Base-by-base conservation (phyloP, 148 eudicot species). In the Nepenthes mirabilis region DNA sequence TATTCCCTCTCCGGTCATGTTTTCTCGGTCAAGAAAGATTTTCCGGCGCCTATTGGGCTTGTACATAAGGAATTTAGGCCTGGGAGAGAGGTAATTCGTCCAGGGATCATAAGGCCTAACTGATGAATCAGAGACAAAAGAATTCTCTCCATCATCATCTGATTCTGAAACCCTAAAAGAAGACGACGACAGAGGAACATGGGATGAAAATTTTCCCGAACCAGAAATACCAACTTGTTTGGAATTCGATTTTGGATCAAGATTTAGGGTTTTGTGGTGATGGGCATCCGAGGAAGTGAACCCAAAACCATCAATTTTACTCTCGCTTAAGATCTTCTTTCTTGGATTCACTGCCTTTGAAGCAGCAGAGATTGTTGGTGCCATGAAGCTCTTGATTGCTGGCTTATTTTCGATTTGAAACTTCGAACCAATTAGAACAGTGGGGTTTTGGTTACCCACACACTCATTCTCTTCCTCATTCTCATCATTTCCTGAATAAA, bases 21-120 rank as follows among this genome's bases (percentile, higher is more conserved):
- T 57, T 57, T 65, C 70, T 47, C 36, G 45, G 9, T 14, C 23
- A 35, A 37, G 14, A 54, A 75, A 43, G 47, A 76, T 62, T 65
- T 61, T 69, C 2, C 68, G 55, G 23, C 69, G 61, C 73, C 78
- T 65, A 34, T 79, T 64, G 1, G 91, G 91, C 33, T 81, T 67
- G 67, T 75, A 87, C 40, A 80, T 69, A 45, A 84, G 79, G 55
- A 65, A 87, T 50, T 65, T 76, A 43, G 95, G 95, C 69, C 95
- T 73, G 35, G 91, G 88, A 34, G 90, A 82, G 37, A 82, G 85
- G 66, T 72, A 80, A 70, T 84, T 84, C 2, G 70, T 78, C 23
- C 63, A 58, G 23, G 87, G 88, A 66, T 87, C 95, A 68, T 83
- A 87, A 36, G 82, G 77, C 33, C 60, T 56, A 43, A 47, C 47